These are phyloP conservation scores for Hirschioporus abietinus DNA, from an alignment of 768 basidiomycete species.

Conservation along the genomic window DNA sequence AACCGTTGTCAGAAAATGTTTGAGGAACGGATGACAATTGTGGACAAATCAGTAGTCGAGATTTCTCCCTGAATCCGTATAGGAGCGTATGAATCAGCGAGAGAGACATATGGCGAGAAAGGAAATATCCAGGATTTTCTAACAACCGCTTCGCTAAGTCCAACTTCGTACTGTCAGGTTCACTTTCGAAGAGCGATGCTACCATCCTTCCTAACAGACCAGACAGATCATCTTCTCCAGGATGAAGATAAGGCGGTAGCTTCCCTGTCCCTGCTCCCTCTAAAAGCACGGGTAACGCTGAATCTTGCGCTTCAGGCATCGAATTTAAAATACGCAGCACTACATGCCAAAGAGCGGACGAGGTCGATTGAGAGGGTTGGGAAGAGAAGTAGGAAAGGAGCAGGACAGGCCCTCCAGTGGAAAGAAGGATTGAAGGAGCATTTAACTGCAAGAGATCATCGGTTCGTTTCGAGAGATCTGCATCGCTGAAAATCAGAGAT, in stretches of 20 bases:
- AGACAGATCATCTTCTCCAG: neutral
- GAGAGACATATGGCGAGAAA: neutral
- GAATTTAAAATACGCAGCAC: neutral
- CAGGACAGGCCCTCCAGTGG: neutral
- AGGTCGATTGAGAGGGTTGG: neutral
- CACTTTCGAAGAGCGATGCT: neutral
- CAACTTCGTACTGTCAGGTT: neutral
- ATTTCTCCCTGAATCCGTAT: neutral
- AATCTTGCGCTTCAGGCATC: neutral
- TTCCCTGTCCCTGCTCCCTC: neutral
- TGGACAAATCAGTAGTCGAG: neutral
- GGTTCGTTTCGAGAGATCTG: conserved; percentile 35
- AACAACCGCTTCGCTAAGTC: neutral
- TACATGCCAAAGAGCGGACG: neutral
- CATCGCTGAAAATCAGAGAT: conserved; percentile 41
- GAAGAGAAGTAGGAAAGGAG: neutral
- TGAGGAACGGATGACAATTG: neutral
- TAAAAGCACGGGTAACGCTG: neutral
- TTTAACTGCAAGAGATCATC: conserved; percentile 26
- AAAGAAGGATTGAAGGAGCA: neutral
- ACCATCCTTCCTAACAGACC: neutral
- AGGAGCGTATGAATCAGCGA: neutral
- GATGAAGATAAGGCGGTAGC: neutral
- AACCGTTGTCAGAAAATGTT: neutral
- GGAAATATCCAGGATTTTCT: neutral